phyloP scores from a whole-genome alignment of 495 filamentous ascomycete genomes.

The Podospora pseudopauciseta region DNA sequence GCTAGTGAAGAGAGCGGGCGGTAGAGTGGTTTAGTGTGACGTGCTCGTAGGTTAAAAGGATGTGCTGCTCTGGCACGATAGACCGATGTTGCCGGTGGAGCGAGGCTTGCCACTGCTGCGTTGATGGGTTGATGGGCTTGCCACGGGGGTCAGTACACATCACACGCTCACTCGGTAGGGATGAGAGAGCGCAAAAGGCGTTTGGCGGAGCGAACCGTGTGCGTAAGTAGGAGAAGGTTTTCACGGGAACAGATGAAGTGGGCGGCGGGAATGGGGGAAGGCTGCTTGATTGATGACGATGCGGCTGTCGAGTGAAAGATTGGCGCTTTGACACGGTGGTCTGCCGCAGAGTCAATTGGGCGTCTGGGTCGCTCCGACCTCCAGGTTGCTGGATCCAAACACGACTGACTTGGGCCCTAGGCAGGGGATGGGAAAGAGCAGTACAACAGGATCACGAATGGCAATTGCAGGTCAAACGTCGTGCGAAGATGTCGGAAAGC shows the following conservation, averaged over 20 bases:
- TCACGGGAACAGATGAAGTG: neutral
- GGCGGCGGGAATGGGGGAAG: neutral
- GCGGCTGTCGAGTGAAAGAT: slow-evolving; percentile 4
- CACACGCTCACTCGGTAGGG: neutral
- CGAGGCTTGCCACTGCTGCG: slow-evolving; percentile 1
- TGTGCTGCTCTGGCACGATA: slow-evolving; percentile 8
- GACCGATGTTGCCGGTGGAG: slow-evolving; percentile 7
- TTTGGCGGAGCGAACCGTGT: neutral
- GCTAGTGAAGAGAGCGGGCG: slow-evolving; percentile 4
- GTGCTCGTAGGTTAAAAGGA: neutral
- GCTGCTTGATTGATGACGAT: slow-evolving; percentile 5
- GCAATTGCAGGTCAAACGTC: slow-evolving; percentile 9
- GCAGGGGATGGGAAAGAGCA: neutral
- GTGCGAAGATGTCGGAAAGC: slow-evolving; percentile 5
- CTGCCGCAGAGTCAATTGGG: neutral
- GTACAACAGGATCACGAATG: slow-evolving; percentile 6
- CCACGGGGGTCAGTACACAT: neutral
- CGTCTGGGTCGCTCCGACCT: neutral
- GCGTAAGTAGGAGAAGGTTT: neutral
- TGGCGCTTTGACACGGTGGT: slow-evolving; percentile 3
- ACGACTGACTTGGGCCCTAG: neutral
- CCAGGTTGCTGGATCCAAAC: slow-evolving; percentile 5
- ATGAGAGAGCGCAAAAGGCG: neutral
- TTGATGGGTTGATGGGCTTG: neutral
- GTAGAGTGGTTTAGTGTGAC: neutral